Conservation (phyloP, 495 filamentous ascomycete species). For the Tetracladium marchalianum region DNA sequence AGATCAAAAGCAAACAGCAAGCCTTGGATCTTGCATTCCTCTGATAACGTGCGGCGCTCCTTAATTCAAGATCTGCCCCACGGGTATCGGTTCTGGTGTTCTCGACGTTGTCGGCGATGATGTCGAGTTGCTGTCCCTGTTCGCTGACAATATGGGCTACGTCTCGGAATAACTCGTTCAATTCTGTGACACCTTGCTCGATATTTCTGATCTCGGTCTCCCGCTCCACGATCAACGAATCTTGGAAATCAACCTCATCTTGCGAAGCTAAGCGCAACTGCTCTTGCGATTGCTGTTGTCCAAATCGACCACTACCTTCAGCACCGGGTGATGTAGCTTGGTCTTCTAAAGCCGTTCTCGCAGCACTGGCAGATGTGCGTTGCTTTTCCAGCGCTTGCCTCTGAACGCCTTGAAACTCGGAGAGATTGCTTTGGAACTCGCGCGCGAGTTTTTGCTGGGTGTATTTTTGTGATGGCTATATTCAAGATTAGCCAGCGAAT, state of each 20-base stretch:
- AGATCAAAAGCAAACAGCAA: conserved; percentile 83
- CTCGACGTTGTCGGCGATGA: conserved; percentile 80
- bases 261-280: conserved; percentile 77
- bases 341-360: conserved; percentile 61
- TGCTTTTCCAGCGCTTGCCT: conserved; percentile 85
- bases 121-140: conserved; percentile 83
- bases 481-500: conserved; percentile 13
- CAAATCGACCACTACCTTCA: conserved; percentile 22
- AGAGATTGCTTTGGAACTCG: conserved; percentile 78
- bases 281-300: conserved; percentile 60
- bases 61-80: conserved; percentile 77
- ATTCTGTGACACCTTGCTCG: conserved; percentile 86
- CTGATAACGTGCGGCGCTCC: conserved; percentile 78
- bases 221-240: conserved; percentile 86
- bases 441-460: conserved; percentile 88
- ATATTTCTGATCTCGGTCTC: conserved; percentile 95
- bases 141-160: conserved; percentile 92
- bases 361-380: conserved; percentile 72
- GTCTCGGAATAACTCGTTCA: conserved; percentile 95
- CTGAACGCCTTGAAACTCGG: conserved; percentile 86
- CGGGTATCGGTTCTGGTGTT: conserved; percentile 67
- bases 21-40: conserved; percentile 86
- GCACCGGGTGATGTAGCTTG: conserved; percentile 24
- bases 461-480: conserved; percentile 81
- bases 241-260: conserved; percentile 96